These are phyloP conservation scores for Rubus parviflorus DNA, from an alignment of 306 rosid species.

Conservation along the genomic window DNA sequence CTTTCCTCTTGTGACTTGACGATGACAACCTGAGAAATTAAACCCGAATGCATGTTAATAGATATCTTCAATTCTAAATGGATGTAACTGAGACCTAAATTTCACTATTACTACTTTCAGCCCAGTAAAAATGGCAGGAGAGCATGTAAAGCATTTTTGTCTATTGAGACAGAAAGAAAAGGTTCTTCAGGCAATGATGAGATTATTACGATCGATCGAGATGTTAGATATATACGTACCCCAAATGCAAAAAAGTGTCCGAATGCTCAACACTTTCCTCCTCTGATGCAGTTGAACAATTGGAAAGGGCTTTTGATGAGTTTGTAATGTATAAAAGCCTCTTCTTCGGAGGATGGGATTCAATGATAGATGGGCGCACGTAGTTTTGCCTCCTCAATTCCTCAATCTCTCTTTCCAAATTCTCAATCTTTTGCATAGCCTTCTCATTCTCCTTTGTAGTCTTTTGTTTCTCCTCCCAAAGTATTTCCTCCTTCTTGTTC, in stretches of 20 bases:
- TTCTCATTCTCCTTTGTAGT: not conserved
- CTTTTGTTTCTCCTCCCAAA: conserved; percentile 40
- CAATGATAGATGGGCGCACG: conserved; percentile 28
- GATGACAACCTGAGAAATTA: conserved; percentile 45
- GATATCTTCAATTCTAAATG: not conserved
- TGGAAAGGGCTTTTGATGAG: conserved; percentile 31
- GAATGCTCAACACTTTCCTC: conserved; percentile 52
- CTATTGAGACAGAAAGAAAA: not conserved
- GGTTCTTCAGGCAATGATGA: not conserved
- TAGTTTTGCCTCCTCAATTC: conserved; percentile 33
- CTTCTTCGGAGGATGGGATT: conserved; percentile 38
- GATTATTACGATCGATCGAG: not conserved
- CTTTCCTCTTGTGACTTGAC: conserved; percentile 41
- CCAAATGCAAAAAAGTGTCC: conserved; percentile 61
- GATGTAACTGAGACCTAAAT: not conserved
- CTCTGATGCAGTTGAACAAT: conserved; percentile 32
- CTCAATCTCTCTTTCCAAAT: conserved; percentile 53
- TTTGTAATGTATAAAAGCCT: conserved; percentile 19
- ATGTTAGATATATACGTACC: conserved; percentile 31
- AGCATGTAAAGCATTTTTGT: too few relatives aligned
- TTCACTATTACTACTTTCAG: not conserved
- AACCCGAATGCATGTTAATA: not conserved
- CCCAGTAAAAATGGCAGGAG: not conserved
- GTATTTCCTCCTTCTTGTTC: conserved; percentile 63
- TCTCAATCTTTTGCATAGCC: conserved; percentile 55